Evolutionary conservation across 768 basidiomycete species (phyloP), one percentile per base, ranked within the genome.

Genomic region (Lentinula sp.): DNA sequence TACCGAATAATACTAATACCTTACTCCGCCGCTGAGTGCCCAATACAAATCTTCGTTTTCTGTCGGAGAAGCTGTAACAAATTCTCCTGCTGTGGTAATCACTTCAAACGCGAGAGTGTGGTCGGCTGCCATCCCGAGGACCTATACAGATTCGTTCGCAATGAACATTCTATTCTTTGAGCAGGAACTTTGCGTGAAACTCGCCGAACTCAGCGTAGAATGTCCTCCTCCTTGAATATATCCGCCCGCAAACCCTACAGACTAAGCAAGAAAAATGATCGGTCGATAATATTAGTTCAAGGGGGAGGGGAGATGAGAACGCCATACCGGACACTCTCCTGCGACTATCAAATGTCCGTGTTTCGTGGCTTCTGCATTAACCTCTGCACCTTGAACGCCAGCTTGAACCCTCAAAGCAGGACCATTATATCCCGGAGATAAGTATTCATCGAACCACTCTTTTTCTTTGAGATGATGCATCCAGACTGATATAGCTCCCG

Each of bases 41-140:
- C 71, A 80, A 65, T 74, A 79, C 0, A 80, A 69, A 54, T 79
- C 76, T 9, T 57, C 42, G 53, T 79, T 75, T 52, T 74, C 61
- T 52, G 66, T 74, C 66, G 62, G 70, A 66, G 58, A 72, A 56
- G 63, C 73, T 62, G 65, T 70, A 57, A 64, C 65, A 55, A 69
- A 68, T 21, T 68, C 35, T 9, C 78, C 79, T 56, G 73, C 68
- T 1, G 79, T 73, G 1, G 78, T 79, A 21, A 79, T 73, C 11
- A 78, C 69, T 40, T 74, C 74, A 62, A 75, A 72, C 35, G 74
- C 66, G 0, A 78, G 70, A 2, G 66, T 65, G 57, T 69, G 70
- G 61, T 65, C 68, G 15, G 62, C 63, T 11, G 63, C 67, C 43
- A 70, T 49, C 3, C 68, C 69, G 11, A 64, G 31, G 4, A 48